Conservation (phyloP, 441 rosid genomes). For the Capsella rubella region DNA sequence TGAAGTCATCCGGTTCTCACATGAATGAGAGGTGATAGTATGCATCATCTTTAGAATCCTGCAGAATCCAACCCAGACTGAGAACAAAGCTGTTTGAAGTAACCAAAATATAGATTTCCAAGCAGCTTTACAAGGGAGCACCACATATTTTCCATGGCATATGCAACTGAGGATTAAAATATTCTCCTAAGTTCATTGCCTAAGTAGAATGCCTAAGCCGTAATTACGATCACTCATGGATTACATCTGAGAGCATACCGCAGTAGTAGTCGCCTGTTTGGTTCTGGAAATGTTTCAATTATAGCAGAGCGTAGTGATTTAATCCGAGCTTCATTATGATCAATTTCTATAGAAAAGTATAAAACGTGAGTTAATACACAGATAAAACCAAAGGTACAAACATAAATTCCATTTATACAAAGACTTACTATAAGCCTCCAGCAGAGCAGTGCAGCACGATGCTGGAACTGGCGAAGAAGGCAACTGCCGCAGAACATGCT, state of each 20-base stretch:
- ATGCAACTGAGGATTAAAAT: conserved; percentile 1
- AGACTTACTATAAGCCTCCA: conserved; percentile 92
- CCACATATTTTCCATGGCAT: not conserved
- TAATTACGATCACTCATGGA: conserved; percentile 1
- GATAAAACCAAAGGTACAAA: conserved; percentile 16
- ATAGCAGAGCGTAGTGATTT: conserved; percentile 81
- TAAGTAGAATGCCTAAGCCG: conserved; percentile 11
- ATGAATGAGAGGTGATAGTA: conserved; percentile 75
- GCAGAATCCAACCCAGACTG: conserved; percentile 43
- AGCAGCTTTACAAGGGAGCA: conserved; percentile 31
- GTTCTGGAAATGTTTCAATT: conserved; percentile 91
- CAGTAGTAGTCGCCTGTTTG: conserved; percentile 86
- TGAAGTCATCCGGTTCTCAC: conserved; percentile 90
- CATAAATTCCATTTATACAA: conserved; percentile 16
- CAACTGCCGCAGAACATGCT: conserved; percentile 96
- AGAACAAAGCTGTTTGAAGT: conserved; percentile 28
- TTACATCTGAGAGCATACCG: conserved; percentile 53
- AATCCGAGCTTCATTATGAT: conserved; percentile 82
- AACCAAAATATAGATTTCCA: conserved; percentile 18
- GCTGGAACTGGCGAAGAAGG: conserved; percentile 98
- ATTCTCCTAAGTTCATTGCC: conserved; percentile 13
- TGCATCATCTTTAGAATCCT: conserved; percentile 97
- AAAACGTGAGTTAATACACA: conserved; percentile 13
- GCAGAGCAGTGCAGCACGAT: conserved; percentile 91
- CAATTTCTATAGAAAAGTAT: conserved; percentile 64